Evolutionary conservation across 495 filamentous ascomycete genomes (phyloP), one percentile per base, ranked within the genome.

Genomic region (Penicillium fimorum): DNA sequence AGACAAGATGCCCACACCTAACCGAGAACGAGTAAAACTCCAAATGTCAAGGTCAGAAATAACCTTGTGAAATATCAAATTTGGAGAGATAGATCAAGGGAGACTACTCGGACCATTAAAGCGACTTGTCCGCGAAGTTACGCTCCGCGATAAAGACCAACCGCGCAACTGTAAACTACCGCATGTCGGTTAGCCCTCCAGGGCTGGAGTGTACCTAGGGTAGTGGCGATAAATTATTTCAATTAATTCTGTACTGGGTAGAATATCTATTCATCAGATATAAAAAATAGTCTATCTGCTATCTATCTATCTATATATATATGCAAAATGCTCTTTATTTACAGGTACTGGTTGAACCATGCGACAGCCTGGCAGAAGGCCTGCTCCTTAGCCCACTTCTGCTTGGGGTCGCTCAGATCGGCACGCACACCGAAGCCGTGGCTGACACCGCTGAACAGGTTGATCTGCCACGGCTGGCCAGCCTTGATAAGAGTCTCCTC

Each of bases 301-400:
- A 35, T 35, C 12, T 38, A 4, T n/a, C n/a, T n/a, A n/a, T n/a
- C 13, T 50, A 50, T 37, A 41, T 37, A 53, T 18, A n/a, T 38
- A 17, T 37, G 17, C 35, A 2, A 20, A 6, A 5, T 32, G 6
- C 15, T 47, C 43, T 11, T n/a, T 49, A 57, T 70, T 69, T 80
- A 83, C 56, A 84, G 54, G 65, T 77, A 73, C 67, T 81, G 70
- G 58, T 88, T 80, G 64, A 95, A 94, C 91, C 91, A 96, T 45
- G 70, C 65, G 44, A 92, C 77, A 50, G 90, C 90, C 76, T 95
- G 90, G 52, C 79, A 65, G 66, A 94, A 94, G 25, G 91, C 91
- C 75, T 87, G 83, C 77, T 96, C 89, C 81, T 92, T 92, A 47
- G 89, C 87, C 58, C 79, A 94, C 77, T 85, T 90, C 69, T 82